Conservation (phyloP, 2,329 filamentous ascomycete genomes). For the Neocucurbitaria cava region DNA sequence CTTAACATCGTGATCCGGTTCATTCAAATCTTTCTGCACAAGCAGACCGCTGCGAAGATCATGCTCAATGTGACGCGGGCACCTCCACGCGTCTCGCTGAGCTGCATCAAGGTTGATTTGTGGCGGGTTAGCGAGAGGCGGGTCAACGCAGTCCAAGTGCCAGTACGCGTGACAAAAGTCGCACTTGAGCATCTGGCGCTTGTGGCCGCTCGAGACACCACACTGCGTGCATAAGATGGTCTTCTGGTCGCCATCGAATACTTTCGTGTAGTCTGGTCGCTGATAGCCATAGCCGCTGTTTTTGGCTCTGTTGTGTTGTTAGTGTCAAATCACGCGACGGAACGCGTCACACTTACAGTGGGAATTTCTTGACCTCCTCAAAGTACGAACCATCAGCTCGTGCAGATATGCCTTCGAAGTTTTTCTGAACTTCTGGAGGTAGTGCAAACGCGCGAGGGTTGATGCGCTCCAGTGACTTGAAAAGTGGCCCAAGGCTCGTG, state of each 20-base stretch:
- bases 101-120: slow-evolving; percentile 57
- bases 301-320: slow-evolving; percentile 43
- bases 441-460: slow-evolving; percentile 76
- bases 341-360: slow-evolving; percentile 63
- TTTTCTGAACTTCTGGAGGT: slow-evolving; percentile 72
- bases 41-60: slow-evolving; percentile 60
- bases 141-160: slow-evolving; percentile 92
- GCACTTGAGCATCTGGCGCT: slow-evolving; percentile 82
- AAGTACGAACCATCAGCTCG: slow-evolving; percentile 82
- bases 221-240: slow-evolving; percentile 80
- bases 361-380: slow-evolving; percentile 64
- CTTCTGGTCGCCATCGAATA: slow-evolving; percentile 74
- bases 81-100: slow-evolving; percentile 79
- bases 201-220: slow-evolving; percentile 67
- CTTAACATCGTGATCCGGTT: slow-evolving; percentile 33
- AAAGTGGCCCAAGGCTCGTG: slow-evolving; percentile 63
- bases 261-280: slow-evolving; percentile 61
- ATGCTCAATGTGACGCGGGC: slow-evolving; percentile 84
- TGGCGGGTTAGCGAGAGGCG: slow-evolving; percentile 81
- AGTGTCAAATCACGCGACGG: slow-evolving; percentile 33
- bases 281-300: slow-evolving; percentile 51
- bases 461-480: slow-evolving; percentile 69
- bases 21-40: slow-evolving; percentile 43
- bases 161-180: slow-evolving; percentile 82
- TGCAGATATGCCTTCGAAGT: slow-evolving; percentile 81